Evolutionary conservation across 148 eudicot species (phyloP).

Genomic region (Beta vulgaris): DNA sequence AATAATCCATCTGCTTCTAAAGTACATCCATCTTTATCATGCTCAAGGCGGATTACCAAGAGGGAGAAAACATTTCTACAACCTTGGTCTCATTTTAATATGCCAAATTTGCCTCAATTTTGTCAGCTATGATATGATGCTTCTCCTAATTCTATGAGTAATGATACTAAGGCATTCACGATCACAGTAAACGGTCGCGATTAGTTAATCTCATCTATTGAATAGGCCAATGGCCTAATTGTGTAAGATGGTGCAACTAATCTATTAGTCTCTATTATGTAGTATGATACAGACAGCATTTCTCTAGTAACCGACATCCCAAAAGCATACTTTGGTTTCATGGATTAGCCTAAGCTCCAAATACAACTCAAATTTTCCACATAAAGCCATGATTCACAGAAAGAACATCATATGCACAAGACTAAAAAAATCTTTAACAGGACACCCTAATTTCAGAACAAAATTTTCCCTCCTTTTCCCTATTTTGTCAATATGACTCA

Average conservation of each 20-base stretch:
- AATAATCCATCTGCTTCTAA: too few relatives aligned
- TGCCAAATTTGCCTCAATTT: background rate
- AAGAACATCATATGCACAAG: constrained; percentile 15
- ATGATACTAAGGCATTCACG: too few relatives aligned
- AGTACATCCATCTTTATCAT: too few relatives aligned
- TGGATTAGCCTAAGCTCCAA: background rate
- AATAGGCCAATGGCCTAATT: background rate
- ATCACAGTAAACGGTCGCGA: background rate
- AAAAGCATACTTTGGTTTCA: constrained; percentile 2
- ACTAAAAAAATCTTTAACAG: constrained; percentile 12
- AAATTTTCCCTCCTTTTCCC: background rate
- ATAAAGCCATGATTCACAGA: background rate
- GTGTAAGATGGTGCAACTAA: background rate
- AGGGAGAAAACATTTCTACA: too few relatives aligned
- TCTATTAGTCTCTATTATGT: background rate
- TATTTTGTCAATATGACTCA: background rate
- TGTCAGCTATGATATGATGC: background rate
- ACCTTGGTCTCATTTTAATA: too few relatives aligned
- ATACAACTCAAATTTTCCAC: background rate
- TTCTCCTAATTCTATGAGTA: background rate
- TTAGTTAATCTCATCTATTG: background rate
- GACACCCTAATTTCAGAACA: background rate
- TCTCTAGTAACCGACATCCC: background rate
- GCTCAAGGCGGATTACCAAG: too few relatives aligned
- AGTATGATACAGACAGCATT: background rate